These are phyloP conservation scores for Tolypocladium amazonense DNA, from an alignment of 2,329 filamentous ascomycete species.

Conservation along the genomic window DNA sequence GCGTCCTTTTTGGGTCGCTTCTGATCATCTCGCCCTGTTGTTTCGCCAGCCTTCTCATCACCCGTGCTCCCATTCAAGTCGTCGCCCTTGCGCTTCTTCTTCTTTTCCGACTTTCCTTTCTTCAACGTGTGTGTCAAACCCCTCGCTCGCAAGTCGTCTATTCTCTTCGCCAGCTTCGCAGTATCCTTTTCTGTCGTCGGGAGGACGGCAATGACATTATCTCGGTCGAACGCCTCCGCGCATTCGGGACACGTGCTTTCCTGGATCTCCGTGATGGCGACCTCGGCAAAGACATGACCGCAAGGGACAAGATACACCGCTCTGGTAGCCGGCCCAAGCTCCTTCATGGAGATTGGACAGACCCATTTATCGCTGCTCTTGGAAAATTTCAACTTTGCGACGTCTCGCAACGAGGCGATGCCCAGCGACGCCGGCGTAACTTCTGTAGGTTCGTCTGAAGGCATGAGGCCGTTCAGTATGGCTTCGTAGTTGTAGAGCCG, in stretches of 20 bases:
- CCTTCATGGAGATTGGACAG: slow-evolving; percentile 81
- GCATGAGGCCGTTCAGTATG: slow-evolving; percentile 53
- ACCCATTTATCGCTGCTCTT: slow-evolving; percentile 50
- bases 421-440: slow-evolving; percentile 34
- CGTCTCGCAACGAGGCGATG: slow-evolving; percentile 76
- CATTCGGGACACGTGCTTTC: slow-evolving; percentile 61
- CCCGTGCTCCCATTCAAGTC: slow-evolving; percentile 21
- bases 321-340: slow-evolving; percentile 67
- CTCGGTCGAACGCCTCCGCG: slow-evolving; percentile 57
- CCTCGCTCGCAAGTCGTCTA: slow-evolving; percentile 56
- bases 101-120: slow-evolving; percentile 55
- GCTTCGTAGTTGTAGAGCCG: slow-evolving; percentile 93
- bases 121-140: slow-evolving; percentile 82
- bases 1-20: slow-evolving; percentile 17
- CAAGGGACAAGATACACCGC: slow-evolving; percentile 89
- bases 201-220: slow-evolving; percentile 76
- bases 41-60: slow-evolving; percentile 41
- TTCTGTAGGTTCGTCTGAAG: slow-evolving; percentile 47
- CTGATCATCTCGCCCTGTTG: slow-evolving; percentile 12
- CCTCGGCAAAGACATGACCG: slow-evolving; percentile 86
- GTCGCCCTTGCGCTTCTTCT: slow-evolving; percentile 57
- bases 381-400: slow-evolving; percentile 72
- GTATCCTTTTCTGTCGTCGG: slow-evolving; percentile 62
- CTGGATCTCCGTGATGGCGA: slow-evolving; percentile 69
- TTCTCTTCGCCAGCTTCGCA: slow-evolving; percentile 52